Evolutionary conservation across 129 eudicot genomes (phyloP), one percentile per base, ranked within the genome.

Genomic region (Saposhnikovia divaricata): DNA sequence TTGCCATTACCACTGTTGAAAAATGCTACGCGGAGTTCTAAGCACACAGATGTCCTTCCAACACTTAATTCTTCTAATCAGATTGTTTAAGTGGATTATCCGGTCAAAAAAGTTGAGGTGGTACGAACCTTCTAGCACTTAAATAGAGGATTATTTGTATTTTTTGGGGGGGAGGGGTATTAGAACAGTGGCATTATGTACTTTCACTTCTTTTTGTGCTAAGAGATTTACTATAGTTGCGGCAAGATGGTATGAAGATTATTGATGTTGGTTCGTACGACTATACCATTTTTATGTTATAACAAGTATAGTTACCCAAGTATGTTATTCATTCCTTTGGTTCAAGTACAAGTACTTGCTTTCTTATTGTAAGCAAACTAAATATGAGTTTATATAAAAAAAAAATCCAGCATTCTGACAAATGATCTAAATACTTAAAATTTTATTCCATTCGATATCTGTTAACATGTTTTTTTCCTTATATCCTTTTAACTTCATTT

Each of bases 401-500:
- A 46, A 42, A 27, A 42, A 73, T 73, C 21, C 15, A 43, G 38
- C 53, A 43, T 73, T 21, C 9, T 8, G 44, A 21, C 5, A 37
- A 19, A 18, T 37, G n/a, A 4, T 72, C 25, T 19, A 37, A 34
- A 27, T 21, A 44, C 46, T 14, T 23, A 19, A 19, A 23, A 74
- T 66, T 27, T 43, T 51, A 55, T n/a, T 25, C 78, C 34, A 55
- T 61, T 39, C 18, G 1, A 81, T 31, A 40, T 81, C 9, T 72
- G 53, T 80, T 13, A 50, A 80, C 46, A 50, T 69, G 57, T 39
- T 48, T 83, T 6, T 39, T 37, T 34, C 42, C 63, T 79, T 57
- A 9, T 59, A 8, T 25, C 27, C 13, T 10, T 10, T 72, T 21
- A 43, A n/a, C 44, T 44, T 63, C 21, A 65, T 45, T 3, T 78